Evolutionary conservation across 805 yeast species (phyloP), one percentile per base, ranked within the genome.

Genomic region (Candida palmyrensis): DNA sequence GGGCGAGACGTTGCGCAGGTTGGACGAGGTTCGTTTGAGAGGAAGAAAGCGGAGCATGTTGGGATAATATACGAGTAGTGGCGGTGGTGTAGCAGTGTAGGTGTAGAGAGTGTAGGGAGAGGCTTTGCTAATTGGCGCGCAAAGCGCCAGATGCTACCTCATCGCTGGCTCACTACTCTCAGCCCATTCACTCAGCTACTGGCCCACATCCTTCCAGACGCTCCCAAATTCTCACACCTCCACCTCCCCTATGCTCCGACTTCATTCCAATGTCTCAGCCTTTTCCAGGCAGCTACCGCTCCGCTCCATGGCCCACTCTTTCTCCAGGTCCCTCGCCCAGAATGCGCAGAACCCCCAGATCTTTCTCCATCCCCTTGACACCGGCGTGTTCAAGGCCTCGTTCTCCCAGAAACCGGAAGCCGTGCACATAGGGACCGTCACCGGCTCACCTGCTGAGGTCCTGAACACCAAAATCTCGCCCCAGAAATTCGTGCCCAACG

Each of bases 1-100:
- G 35, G 62, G 51, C 11, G 92, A 82, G 41, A 73, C 80, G 0
- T 43, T 75, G 38, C 69, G 68, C 35, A 72, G 89, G 52, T 71
- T 92, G 32, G 84, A 79, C 35, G 94, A 82, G 27, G 97, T 90
- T 1, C 68, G 97, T 48, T 56, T 82, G 63, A 76, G 98, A 52
- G 98, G 98, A 1, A 72, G 98, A 45, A 92, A 92, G 72, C 75
- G 98, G 57, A 82, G 95, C 38, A 86, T 90, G 96, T 61, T 89
- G 30, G 98, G 98, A 5, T 59, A 39, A 21, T n/a, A n/a, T 19
- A n/a, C 13, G 12, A 21, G n/a, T n/a, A n/a, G n/a, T 21, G 11
- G 24, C 11, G 11, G 11, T 21, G 11, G 24, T 10, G 10, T 21
- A 21, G 11, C 9, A 21, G 24, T 10, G 10, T 11, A 21, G 11